Percentiles rank a stretch among this genome's conserved stretches.
phyloP scores from a whole-genome alignment of 345 rosid genomes.

The Aurinia saxatilis region DNA sequence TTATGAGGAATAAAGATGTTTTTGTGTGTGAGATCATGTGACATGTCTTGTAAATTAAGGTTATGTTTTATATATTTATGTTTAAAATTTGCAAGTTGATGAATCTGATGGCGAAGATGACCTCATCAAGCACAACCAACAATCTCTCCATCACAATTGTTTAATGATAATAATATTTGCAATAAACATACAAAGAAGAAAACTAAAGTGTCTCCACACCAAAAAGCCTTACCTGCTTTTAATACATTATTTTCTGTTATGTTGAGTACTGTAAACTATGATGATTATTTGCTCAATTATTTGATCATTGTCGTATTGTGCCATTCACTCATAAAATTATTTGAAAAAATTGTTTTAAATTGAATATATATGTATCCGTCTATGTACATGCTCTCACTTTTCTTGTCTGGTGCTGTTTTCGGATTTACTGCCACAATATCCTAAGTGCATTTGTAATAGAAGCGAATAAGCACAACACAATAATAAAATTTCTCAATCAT shows the following conservation, averaged over 20 bases:
- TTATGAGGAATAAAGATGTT: slow-evolving; percentile 12
- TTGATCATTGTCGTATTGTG: slow-evolving; percentile 3
- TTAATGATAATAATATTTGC: neutral
- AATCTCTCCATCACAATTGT: slow-evolving; percentile 24
- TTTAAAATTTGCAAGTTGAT: slow-evolving; percentile 20
- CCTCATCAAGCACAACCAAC: slow-evolving; percentile 27
- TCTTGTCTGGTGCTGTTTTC: neutral
- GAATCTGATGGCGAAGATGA: slow-evolving; percentile 24
- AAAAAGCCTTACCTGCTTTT: slow-evolving; percentile 13
- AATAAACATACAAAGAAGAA: slow-evolving; percentile 2
- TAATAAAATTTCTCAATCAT: neutral
- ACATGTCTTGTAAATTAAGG: slow-evolving; percentile 29
- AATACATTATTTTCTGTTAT: slow-evolving; percentile 2
- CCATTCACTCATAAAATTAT: neutral
- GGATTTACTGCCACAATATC: neutral
- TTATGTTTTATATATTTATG: neutral
- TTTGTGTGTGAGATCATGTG: slow-evolving; percentile 23
- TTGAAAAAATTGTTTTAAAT: neutral
- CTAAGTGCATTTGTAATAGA: too few species aligned
- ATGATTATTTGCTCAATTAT: neutral
- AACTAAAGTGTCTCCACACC: slow-evolving; percentile 19
- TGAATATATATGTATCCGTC: neutral
- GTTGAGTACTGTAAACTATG: neutral
- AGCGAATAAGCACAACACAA: neutral
- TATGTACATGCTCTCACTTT: neutral